Conservation (phyloP, 345 rosid genomes). For the Psidium friedrichsthalianum region DNA sequence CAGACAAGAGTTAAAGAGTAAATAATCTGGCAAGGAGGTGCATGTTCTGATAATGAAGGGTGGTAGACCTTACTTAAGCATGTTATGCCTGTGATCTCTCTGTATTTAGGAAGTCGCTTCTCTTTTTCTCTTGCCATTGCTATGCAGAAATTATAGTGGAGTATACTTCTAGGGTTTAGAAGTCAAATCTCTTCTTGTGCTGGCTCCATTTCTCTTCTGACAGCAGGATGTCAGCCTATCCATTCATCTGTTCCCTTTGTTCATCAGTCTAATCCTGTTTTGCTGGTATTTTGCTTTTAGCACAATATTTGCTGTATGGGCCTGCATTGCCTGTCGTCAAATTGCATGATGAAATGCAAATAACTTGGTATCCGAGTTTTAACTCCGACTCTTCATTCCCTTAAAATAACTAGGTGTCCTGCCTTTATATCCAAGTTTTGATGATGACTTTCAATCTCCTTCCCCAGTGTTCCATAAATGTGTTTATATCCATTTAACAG, state of each 20-base stretch:
- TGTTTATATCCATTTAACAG: constrained; percentile 21
- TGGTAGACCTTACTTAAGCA: background rate
- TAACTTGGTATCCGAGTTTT: background rate
- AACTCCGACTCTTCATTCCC: background rate
- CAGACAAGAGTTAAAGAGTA: background rate
- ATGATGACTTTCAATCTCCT: background rate
- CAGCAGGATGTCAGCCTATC: background rate
- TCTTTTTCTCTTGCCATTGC: background rate
- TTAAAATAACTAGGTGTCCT: background rate
- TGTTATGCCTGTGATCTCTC: background rate
- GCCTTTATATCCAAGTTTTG: background rate
- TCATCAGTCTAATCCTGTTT: background rate
- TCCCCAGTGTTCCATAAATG: background rate
- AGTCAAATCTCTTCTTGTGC: background rate
- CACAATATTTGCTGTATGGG: background rate
- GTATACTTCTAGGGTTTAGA: background rate
- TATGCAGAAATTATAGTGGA: background rate
- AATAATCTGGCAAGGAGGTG: background rate
- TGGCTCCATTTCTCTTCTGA: background rate
- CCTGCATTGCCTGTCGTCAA: background rate
- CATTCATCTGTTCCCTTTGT: background rate
- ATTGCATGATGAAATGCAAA: background rate
- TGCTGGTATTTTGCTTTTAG: background rate
- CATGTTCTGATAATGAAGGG: background rate
- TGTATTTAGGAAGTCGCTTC: background rate